Evolutionary conservation across 306 rosid species (phyloP), one percentile per base, ranked within the genome.

Genomic region (Quercus rubra): DNA sequence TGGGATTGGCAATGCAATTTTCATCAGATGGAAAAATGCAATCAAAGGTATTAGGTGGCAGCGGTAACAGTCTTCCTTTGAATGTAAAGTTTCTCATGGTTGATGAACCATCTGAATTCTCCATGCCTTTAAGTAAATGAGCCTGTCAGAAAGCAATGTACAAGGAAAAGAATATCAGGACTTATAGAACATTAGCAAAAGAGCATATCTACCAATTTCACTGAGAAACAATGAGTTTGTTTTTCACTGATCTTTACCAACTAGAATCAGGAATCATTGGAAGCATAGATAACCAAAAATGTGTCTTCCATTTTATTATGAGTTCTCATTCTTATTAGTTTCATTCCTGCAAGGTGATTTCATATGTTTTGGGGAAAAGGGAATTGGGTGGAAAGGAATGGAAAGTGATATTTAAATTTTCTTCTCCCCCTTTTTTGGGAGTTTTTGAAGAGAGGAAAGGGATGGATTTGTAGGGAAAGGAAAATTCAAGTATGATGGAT

Each of bases 21-120:
- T 41, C 46, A 31, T 68, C 15, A 9, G 77, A 25, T 51, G 80
- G 59, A 41, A 70, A 59, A 59, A 33, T 75, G 70, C 67, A 58
- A 5, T 49, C 74, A 10, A 52, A 30, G 62, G 79, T 78, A 57
- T 75, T 74, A 23, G 80, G 83, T 51, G 86, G 86, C 38, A 78
- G 80, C 13, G 18, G 79, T 14, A 71, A 31, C 46, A 67, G 83
- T 41, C 77, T 83, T 74, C 83, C 80, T 69, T 71, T 58, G 77
- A 43, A 69, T 64, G 75, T 49, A 41, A 67, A 13, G 58, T 74
- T 83, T 59, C 80, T 68, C 67, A 58, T 38, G 77, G 54, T 69
- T 18, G 52, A 46, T 28, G 64, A 75, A 49, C 66, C 74, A 54
- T 83, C 79, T 25, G 72, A 78, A 38, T 75, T 78, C 33, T 78